Evolutionary conservation across 768 basidiomycete genomes (phyloP), one percentile per base, ranked within the genome.

Genomic region (Lentinula edodes): DNA sequence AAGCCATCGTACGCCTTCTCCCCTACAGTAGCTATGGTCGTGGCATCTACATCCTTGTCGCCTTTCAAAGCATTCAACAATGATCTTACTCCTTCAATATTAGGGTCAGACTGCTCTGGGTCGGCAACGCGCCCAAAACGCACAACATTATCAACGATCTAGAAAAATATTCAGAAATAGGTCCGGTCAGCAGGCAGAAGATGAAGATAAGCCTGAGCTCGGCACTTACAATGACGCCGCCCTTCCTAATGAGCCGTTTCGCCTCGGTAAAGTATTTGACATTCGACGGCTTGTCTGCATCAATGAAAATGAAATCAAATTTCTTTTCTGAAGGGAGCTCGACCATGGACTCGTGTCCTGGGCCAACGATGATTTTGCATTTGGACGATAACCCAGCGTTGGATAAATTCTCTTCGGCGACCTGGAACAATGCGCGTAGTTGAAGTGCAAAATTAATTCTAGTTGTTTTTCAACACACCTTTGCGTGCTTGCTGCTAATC

Each of bases 291-390:
- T 89, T 89, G 73, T 89, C 86, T 6, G 87, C 89, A 71, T 90
- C 88, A 63, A 89, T 87, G 76, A 90, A 91, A 2, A 78, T 77
- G 18, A 91, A 70, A 69, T 90, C 88, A 69, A 87, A 89, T 1
- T 78, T 80, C 4, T 72, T 70, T 9, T 78, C 77, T 6, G 84
- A 70, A 6, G 77, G 72, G 36, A 89, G 71, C 46, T 72, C 75
- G 23, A 71, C 72, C 46, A 90, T 74, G 0, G 80, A 78, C 4
- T 85, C 80, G 3, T 73, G 71, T 1, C 84, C 87, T 38, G 79
- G 75, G 0, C 85, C 86, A 36, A 82, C 70, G 48, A 84, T 73
- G 39, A 87, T 70, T 32, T 78, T 70, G 45, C 83, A 76, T 68
- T 83, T 83, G 50, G 69, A 62, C 5, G 76, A 69, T 6, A 89